Evolutionary conservation across 73 alveolate species (phyloP), one percentile per base, ranked within the genome.

Genomic region (Paraurostyla sp.): DNA sequence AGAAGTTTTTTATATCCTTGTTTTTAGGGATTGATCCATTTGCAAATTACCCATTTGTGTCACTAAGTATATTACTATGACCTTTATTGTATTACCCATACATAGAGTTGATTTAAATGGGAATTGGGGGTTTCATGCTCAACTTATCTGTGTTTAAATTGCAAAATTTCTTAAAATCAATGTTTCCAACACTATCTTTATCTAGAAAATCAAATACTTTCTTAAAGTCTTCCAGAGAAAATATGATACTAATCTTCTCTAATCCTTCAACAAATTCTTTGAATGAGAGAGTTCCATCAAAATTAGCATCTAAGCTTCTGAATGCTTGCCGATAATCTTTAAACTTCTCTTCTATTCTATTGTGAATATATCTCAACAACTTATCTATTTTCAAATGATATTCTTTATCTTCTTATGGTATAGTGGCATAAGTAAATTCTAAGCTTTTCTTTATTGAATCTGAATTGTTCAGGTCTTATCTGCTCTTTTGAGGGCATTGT

Each of bases 91-190:
- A n/a, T n/a, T n/a, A n/a, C n/a, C n/a, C n/a, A n/a, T n/a, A n/a
- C 11, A 54, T 11, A 20, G 22, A 56, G 7, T 22, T 60, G 13
- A 9, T 7, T 60, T 27, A 60, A 29, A 2, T 29, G 78, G 78
- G 22, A 60, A 23, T 16, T 43, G 78, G 3, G 78, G 78, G n/a
- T 25, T 60, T 29, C 30, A 7, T 56, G 11, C 76, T 84, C 81
- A 23, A 38, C 76, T 65, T 86, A n/a, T 80, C 76, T 32, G 51
- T 71, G 73, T n/a, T 80, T 54, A 40, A 25, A 13, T 32, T 40
- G 73, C 83, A 41, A n/a, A 63, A 86, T 27, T 25, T 86, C 88
- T 41, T 71, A 30, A 43, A 76, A 54, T 76, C 82, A 48, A 86
- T 46, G 23, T 30, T 29, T 33, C 56, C 93, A 0, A 6, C 32